Conservation (phyloP, 176 grass and related monocot species). For the Tillandsia leiboldiana region DNA sequence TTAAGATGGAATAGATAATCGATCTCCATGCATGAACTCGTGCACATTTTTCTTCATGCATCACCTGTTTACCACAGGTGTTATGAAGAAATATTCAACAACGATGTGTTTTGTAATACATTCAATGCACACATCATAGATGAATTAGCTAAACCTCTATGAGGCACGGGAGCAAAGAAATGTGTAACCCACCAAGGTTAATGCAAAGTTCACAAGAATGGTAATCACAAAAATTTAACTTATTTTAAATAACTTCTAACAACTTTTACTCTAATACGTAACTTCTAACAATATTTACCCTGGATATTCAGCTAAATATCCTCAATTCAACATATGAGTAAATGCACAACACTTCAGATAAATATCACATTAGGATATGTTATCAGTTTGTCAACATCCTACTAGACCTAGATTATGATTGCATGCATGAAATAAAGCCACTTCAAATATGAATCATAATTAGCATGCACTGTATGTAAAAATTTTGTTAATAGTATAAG, state of each 20-base stretch:
- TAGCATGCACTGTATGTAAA: background rate
- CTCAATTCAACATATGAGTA: background rate
- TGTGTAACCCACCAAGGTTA: background rate
- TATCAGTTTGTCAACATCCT: background rate
- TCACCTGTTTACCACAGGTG: too few species aligned
- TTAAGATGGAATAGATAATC: too few species aligned
- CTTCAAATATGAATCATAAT: background rate
- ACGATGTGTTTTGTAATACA: too few species aligned
- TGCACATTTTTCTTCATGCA: too few species aligned
- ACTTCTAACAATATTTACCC: background rate
- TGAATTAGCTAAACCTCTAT: too few species aligned
- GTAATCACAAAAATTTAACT: background rate
- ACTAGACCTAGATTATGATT: background rate
- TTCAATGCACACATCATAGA: too few species aligned
- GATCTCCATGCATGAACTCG: too few species aligned
- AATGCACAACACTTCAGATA: background rate
- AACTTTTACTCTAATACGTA: background rate
- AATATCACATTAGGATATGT: background rate
- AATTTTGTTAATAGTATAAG: background rate
- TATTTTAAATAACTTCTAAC: too few species aligned
- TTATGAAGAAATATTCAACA: too few species aligned
- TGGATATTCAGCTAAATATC: background rate
- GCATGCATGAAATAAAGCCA: background rate
- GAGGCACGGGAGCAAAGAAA: too few species aligned
- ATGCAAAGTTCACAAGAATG: background rate